These are phyloP conservation scores for Penicillium samsonianum DNA, from an alignment of 495 filamentous ascomycete species.

Conservation along the genomic window DNA sequence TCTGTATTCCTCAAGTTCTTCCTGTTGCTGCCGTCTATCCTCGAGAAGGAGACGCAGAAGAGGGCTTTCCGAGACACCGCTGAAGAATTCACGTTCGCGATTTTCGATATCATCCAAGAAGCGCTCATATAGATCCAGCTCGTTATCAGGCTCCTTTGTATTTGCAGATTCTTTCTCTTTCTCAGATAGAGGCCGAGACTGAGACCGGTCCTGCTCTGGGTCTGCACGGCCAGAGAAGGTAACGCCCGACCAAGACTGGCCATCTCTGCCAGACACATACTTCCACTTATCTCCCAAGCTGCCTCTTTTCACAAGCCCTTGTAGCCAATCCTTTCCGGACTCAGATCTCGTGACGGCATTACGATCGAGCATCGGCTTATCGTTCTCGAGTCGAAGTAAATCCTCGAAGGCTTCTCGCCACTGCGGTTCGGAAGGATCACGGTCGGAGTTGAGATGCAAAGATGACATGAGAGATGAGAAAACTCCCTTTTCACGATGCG, in stretches of 20 bases:
- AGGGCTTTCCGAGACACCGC: constrained; percentile 31
- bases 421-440: constrained; percentile 38
- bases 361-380: constrained; percentile 46
- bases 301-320: constrained; percentile 39
- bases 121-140: constrained; percentile 48
- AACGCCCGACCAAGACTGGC: constrained; percentile 31
- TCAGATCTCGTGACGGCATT: constrained; percentile 28
- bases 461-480: constrained; percentile 44
- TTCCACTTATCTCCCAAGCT: constrained; percentile 44
- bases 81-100: constrained; percentile 36
- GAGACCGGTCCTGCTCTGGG: constrained; percentile 3
- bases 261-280: constrained; percentile 24
- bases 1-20: constrained; percentile 13
- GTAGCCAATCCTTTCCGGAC: constrained; percentile 39
- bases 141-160: constrained; percentile 27
- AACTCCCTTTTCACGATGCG: constrained; percentile 32
- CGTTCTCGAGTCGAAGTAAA: constrained; percentile 51
- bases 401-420: constrained; percentile 61
- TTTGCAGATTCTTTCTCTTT: constrained; percentile 15
- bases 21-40: constrained; percentile 27
- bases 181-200: constrained; percentile 8
- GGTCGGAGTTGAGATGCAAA: constrained; percentile 29
- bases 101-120: constrained; percentile 44
- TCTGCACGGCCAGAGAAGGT: constrained; percentile 20
- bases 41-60: constrained; percentile 38